Percentiles rank a stretch among this genome's conserved stretches.
These are phyloP conservation scores for Mesembryanthemum crystallinum DNA, from an alignment of 148 eudicot genomes.

Conservation along the genomic window DNA sequence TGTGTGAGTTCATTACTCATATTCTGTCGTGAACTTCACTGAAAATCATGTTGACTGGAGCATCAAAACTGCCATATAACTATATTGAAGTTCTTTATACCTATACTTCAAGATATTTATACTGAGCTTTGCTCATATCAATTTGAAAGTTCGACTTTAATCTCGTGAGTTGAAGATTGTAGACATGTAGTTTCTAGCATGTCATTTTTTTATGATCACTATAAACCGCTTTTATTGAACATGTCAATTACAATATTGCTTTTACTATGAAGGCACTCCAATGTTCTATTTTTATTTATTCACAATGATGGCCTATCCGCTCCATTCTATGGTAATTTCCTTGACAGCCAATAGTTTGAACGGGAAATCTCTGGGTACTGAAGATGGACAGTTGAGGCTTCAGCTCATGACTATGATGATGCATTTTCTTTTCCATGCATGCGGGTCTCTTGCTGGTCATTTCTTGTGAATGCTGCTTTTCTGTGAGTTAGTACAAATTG, in stretches of 20 bases:
- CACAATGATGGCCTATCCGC: neutral
- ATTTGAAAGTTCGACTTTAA: neutral
- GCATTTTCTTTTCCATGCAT: slow-evolving; percentile 30
- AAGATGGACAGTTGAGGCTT: slow-evolving; percentile 43
- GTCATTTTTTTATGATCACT: neutral
- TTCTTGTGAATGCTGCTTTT: slow-evolving; percentile 17
- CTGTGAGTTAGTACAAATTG: slow-evolving; percentile 5
- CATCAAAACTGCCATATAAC: neutral
- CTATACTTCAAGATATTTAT: neutral
- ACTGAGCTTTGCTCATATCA: neutral
- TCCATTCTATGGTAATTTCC: slow-evolving; percentile 28
- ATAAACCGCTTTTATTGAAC: neutral
- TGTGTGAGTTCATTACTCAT: neutral
- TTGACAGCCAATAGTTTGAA: slow-evolving; percentile 46
- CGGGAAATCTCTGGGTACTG: slow-evolving; percentile 29
- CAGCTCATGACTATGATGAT: slow-evolving; percentile 33
- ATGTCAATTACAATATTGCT: slow-evolving; percentile 1
- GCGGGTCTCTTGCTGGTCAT: slow-evolving; percentile 11
- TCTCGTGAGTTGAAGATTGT: slow-evolving; percentile 11
- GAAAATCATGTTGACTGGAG: neutral
- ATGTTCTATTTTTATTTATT: neutral
- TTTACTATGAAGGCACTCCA: neutral
- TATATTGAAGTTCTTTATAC: neutral
- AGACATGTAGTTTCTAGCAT: slow-evolving; percentile 6
- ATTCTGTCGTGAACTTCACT: neutral